These are phyloP conservation scores for Prunella vulgaris DNA, from an alignment of 257 asterid species.

Conservation along the genomic window DNA sequence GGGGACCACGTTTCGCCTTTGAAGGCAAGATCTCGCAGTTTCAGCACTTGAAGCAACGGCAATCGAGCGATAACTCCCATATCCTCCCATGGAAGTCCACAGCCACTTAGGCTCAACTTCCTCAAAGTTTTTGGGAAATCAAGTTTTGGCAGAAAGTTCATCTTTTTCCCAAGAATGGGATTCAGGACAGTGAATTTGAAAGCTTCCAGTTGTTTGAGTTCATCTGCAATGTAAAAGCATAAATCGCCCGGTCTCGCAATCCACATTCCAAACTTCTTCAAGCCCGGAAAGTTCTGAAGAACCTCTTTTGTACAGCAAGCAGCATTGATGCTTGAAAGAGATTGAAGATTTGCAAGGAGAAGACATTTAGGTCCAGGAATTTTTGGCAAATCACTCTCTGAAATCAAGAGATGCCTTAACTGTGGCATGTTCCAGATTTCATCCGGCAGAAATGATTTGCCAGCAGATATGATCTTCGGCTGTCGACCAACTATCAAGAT, in stretches of 20 bases:
- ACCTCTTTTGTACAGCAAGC: conserved; percentile 20
- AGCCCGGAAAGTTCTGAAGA: conserved; percentile 24
- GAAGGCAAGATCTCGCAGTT: conserved; percentile 23
- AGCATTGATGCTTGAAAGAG: conserved; percentile 20
- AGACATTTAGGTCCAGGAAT: not conserved
- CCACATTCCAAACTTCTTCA: conserved; percentile 29
- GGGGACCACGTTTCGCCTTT: conserved; percentile 18
- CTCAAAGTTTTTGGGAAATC: conserved; percentile 15
- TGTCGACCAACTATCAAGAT: conserved; percentile 20
- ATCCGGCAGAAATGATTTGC: conserved; percentile 18
- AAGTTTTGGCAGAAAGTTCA: conserved; percentile 3
- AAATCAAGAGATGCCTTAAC: conserved; percentile 28
- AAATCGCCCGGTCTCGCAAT: not conserved
- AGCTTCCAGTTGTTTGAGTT: conserved; percentile 23
- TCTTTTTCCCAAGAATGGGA: not conserved
- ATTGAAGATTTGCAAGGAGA: conserved; percentile 24
- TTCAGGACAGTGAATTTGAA: conserved; percentile 22
- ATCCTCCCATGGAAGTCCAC: conserved; percentile 28
- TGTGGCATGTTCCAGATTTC: conserved; percentile 35
- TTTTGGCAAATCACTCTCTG: conserved; percentile 22
- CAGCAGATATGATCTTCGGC: conserved; percentile 15
- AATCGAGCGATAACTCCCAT: conserved; percentile 12
- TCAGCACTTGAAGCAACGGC: conserved; percentile 25
- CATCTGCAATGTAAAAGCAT: not conserved
- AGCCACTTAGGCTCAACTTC: conserved; percentile 20